Percentiles rank a stretch among this genome's conserved stretches.
Conservation (phyloP, 2,329 filamentous ascomycete species). For the Cytospora paraplurivora region DNA sequence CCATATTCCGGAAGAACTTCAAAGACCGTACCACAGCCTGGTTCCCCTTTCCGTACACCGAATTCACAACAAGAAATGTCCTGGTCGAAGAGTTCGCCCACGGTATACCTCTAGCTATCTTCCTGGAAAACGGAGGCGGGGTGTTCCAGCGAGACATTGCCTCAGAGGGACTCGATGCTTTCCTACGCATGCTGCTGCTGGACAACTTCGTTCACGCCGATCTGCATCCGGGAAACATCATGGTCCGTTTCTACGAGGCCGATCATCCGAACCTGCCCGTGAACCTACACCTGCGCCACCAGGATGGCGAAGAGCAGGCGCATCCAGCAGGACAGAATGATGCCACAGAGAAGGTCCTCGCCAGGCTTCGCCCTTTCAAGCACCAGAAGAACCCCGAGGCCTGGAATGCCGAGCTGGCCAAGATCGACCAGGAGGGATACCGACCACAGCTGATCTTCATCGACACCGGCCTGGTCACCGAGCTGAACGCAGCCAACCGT, state of each 20-base stretch:
- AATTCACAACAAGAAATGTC: conserved; percentile 90
- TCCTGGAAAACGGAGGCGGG: conserved; percentile 88
- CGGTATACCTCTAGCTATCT: conserved; percentile 87
- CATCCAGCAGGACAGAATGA: conserved; percentile 46
- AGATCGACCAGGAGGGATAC: conserved; percentile 85
- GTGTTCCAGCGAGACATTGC: conserved; percentile 94
- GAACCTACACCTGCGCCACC: conserved; percentile 32
- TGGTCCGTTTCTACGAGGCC: conserved; percentile 96
- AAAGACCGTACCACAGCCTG: conserved; percentile 86
- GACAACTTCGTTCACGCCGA: conserved; percentile 99
- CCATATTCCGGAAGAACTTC: conserved; percentile 88
- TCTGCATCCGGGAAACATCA: conserved; percentile 96
- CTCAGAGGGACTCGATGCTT: conserved; percentile 91
- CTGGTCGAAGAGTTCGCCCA: conserved; percentile 95
- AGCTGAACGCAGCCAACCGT: conserved; percentile 84
- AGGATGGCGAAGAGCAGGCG: conserved; percentile 49
- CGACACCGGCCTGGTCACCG: conserved; percentile 92
- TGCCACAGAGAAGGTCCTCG: conserved; percentile 84
- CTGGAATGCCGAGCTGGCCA: conserved; percentile 74
- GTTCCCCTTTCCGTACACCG: conserved; percentile 92
- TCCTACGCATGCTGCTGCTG: conserved; percentile 92
- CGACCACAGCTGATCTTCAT: conserved; percentile 96
- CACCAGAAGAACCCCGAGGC: conserved; percentile 61
- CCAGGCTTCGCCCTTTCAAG: conserved; percentile 73
- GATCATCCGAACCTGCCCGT: conserved; percentile 68